Base-by-base conservation (phyloP, 2,329 filamentous ascomycete genomes). In the Hysterium pulicare region DNA sequence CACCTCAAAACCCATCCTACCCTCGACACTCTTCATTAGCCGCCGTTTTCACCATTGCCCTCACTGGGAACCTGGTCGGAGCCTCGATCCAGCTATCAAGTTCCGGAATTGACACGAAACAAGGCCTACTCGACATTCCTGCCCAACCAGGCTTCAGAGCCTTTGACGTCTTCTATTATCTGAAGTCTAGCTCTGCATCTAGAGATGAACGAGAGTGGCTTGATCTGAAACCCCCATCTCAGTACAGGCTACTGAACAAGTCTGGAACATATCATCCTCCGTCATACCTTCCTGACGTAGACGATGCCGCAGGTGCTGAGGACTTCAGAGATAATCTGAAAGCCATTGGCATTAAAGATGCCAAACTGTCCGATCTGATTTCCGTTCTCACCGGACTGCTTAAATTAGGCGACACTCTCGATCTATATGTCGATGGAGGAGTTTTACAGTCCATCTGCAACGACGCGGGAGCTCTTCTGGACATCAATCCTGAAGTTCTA, bases 91-190 rank as follows among this genome's bases (percentile, higher is more conserved):
- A 89, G 20, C 71, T 98, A 6, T 91, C 91, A 0, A 86, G 89
- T 30, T 86, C 88, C 3, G 93, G 93, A 15, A 86, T 98, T 46
- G 87, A 98, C 62, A 93, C 90, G 0, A 71, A 76, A 16, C 82
- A 82, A 48, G 93, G 91, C 32, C 74, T 98, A 9, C 73, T 96
- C 13, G 82, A 86, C 43, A 81, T 98, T 13, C 87, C 93, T 0
- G 68, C 82, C 0, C 83, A 95, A 60, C 61, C 82, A 5, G 93
- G 93, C 10, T 89, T 89, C 67, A 84, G 93, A 49, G 93, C 91
- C 3, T 98, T 98, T 55, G 91, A 98, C 61, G 93, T 95, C 38
- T 97, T 98, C 62, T 97, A 98, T 71, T 97, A 96, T 58, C 81
- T 98, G 1, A 77, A 97, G 32, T 94, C 90, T 0, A 90, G 87